These are phyloP conservation scores for Gaertneriomyces semiglobifer DNA, from an alignment of 192 early-diverging fungal species.

Conservation along the genomic window DNA sequence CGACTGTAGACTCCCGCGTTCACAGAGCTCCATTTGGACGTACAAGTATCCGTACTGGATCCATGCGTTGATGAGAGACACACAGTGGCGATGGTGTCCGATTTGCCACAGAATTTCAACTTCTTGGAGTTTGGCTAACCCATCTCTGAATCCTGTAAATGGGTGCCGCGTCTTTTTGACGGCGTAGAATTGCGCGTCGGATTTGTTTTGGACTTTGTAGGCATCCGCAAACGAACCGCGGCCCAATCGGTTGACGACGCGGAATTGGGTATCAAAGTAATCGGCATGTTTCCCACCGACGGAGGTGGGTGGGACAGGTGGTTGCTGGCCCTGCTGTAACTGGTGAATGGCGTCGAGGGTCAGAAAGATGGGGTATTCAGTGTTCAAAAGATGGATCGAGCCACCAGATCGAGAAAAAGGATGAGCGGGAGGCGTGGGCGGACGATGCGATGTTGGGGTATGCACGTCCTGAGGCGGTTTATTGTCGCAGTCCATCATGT, in stretches of 20 bases:
- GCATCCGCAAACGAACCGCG: conserved; percentile 80
- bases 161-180: conserved; percentile 74
- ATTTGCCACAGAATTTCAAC: conserved; percentile 75
- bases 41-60: conserved; percentile 85
- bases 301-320: conserved; percentile 3
- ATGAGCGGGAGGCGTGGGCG: conserved; percentile 5
- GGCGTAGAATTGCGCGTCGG: conserved; percentile 66
- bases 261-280: conserved; percentile 72
- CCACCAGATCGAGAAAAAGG: neutral
- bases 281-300: conserved; percentile 38
- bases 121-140: conserved; percentile 72
- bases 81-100: conserved; percentile 54
- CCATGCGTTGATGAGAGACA: conserved; percentile 81
- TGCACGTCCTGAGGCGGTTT: conserved; percentile 6
- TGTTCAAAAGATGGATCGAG: conserved; percentile 24
- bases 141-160: conserved; percentile 67
- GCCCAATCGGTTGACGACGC: conserved; percentile 61
- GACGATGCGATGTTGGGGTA: conserved; percentile 15
- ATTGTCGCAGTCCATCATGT: conserved; percentile 27
- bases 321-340: conserved; percentile 14
- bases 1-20: conserved; percentile 49
- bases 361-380: conserved; percentile 29
- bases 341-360: conserved; percentile 21
- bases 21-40: conserved; percentile 86
- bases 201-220: conserved; percentile 66